Percentiles rank a stretch among this genome's conserved stretches.
Evolutionary conservation across 78 protist species (phyloP).

Genomic region (Speleostelium caveatum): DNA sequence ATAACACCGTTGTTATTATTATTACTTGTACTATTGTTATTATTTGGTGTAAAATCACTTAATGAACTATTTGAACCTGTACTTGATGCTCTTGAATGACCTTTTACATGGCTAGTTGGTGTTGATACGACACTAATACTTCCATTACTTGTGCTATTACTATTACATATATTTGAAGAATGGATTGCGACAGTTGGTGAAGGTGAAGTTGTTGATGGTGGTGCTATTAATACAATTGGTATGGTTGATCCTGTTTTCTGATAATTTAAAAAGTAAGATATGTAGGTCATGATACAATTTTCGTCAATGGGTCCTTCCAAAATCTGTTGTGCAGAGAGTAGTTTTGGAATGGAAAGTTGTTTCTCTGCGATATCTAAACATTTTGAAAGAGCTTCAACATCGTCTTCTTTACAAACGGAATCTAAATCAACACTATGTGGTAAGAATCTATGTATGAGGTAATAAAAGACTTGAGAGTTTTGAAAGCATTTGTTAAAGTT

Average conservation of each 20-base stretch:
- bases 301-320: constrained; percentile 64
- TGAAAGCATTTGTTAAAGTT: constrained; percentile 67
- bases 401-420: constrained; percentile 2
- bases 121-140: not conserved
- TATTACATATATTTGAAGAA: too few relatives aligned
- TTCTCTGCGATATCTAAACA: constrained; percentile 63
- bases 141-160: not conserved
- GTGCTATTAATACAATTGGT: not conserved
- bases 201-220: not conserved
- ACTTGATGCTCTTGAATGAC: constrained; percentile 22
- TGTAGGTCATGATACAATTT: constrained; percentile 58
- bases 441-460: constrained; percentile 20
- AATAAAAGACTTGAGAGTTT: constrained; percentile 41
- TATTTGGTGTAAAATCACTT: not conserved
- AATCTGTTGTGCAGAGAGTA: constrained; percentile 39
- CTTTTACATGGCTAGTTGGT: constrained; percentile 8
- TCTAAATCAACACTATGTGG: constrained; percentile 20
- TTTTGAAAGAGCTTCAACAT: constrained; percentile 9
- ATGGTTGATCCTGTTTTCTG: constrained; percentile 3
- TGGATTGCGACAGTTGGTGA: constrained; percentile 1
- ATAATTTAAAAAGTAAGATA: constrained; percentile 42
- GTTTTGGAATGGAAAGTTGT: constrained; percentile 24
- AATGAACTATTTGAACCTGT: constrained; percentile 26
- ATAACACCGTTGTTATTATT: too few relatives aligned
- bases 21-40: not conserved